Evolutionary conservation across 2,329 filamentous ascomycete genomes (phyloP), one percentile per base, ranked within the genome.

Genomic region (Anthostomella pinea): DNA sequence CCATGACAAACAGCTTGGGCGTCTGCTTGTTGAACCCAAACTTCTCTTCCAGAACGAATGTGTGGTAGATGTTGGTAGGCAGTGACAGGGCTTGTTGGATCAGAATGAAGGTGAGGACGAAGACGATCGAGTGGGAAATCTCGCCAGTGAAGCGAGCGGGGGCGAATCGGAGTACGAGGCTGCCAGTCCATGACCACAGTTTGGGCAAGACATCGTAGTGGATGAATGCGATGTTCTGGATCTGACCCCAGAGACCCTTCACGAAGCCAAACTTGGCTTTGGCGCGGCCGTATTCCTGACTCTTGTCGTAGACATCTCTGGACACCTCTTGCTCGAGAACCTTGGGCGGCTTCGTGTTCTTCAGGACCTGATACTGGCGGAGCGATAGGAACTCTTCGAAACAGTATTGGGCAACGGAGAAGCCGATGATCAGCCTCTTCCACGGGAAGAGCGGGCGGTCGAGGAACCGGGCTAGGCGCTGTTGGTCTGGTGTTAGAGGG

Each of bases 21-120:
- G 93, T 97, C 73, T 95, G 89, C 72, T 98, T 98, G 68, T 98
- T 98, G 79, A 98, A 98, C 32, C 93, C 93, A 55, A 95, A 98
- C 60, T 88, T 86, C 68, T 96, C 90, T 66, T 98, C 93, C 38
- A 98, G 73, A 30, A 97, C 87, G 58, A 98, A 98, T 9, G 88
- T 93, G 68, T 90, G 83, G 72, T 97, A 98, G 64, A 96, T 81
- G 37, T 81, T 85, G 42, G 82, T 77, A 3, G 93, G 93, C 35
- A 97, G 69, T 39, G 83, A 85, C 46, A 95, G 68, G 37, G 86
- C 49, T 56, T 91, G 87, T 52, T 89, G 85, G 54, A 94, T 77
- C 55, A 95, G 64, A 53, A 88, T 84, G 65, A 95, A 95, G 39
- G 79, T 73, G 58, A 97, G 83, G 64, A 96, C 79, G 69, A 97